Base-by-base conservation (phyloP, 805 yeast genomes). In the Yarrowia keelungensis region DNA sequence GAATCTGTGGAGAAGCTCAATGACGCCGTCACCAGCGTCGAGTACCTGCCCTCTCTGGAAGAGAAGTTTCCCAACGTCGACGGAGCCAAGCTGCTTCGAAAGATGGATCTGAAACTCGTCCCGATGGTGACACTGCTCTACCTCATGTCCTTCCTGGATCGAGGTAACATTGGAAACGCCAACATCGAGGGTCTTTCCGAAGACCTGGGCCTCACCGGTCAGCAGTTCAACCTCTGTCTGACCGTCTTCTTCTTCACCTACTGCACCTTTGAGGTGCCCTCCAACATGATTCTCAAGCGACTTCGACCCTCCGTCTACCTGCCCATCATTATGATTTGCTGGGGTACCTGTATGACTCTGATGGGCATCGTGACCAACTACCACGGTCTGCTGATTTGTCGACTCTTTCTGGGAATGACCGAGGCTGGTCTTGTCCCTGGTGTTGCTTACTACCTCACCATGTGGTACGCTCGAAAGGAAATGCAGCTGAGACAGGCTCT, bases 101-200 rank as follows among this genome's bases (percentile, higher is more conserved):
- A 81, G 69, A 75, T 81, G 32, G 87, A 84, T 71, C 43, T 76
- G 36, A 72, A 83, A 47, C 73, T 84, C 53, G 76, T 84, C 69
- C 86, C 87, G 5, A 79, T 81, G 79, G 73, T 84, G 53, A 80
- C 84, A 26, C 73, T 79, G 45, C 79, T 84, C 49, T 84, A 84
- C 71, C 81, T 84, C 66, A 76, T 84, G 64, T 82, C 84, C 67
- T 84, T 83, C 72, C 76, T 84, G 69, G 87, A 84, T 74, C 73
- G 87, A 67, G 83, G 83, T 71, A 84, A 84, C 71, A 82, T 85
- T 71, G 87, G 87, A 12, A 81, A 83, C 72, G 87, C 87, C 7
- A 78, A 84, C 70, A 77, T 84, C 54, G 86, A 84, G 50, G 86
- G 85, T n/a, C 73, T 84, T 69, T 79, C 80, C 71, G 77, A 77